Conservation (phyloP, 1,284 basidiomycete genomes). For the Apiotrichum veenhuisii region DNA sequence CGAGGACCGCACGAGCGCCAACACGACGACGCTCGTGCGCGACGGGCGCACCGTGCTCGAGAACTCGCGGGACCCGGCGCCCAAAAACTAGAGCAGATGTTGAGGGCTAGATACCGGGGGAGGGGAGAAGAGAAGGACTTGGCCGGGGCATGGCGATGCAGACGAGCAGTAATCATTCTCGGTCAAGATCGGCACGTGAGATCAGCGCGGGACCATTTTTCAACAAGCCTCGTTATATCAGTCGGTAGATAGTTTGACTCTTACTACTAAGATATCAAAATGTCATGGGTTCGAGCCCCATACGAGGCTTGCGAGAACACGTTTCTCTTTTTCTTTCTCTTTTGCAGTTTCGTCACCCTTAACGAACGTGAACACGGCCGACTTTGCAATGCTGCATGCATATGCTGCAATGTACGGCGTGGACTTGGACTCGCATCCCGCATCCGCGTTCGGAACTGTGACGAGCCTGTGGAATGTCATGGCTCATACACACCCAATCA, state of each 20-base stretch:
- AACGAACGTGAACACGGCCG: too few relatives aligned
- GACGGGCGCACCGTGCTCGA: constrained; percentile 1
- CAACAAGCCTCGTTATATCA: constrained; percentile 3
- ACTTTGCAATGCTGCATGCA: neutral
- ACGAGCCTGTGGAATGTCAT: too few relatives aligned
- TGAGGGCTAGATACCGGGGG: too few relatives aligned
- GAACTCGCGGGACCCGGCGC: constrained; percentile 6
- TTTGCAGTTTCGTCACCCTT: neutral
- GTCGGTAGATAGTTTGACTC: constrained; percentile 6
- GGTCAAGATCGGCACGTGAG: too few relatives aligned
- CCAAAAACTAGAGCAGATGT: neutral
- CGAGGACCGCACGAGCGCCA: constrained; percentile 9
- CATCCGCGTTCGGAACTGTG: too few relatives aligned
- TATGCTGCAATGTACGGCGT: too few relatives aligned
- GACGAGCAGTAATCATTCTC: too few relatives aligned
- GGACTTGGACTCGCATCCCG: too few relatives aligned
- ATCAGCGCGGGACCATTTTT: too few relatives aligned
- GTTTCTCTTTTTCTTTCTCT: neutral
- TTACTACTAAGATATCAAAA: constrained; percentile 7
- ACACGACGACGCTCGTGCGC: constrained; percentile 9
- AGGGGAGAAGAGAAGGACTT: too few relatives aligned
- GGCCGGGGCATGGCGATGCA: too few relatives aligned
- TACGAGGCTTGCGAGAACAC: neutral
- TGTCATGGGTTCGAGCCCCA: constrained; percentile 6
- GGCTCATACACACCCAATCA: too few relatives aligned